Conservation (phyloP, 2,329 filamentous ascomycete species). For the Sclerotinia glacialis region DNA sequence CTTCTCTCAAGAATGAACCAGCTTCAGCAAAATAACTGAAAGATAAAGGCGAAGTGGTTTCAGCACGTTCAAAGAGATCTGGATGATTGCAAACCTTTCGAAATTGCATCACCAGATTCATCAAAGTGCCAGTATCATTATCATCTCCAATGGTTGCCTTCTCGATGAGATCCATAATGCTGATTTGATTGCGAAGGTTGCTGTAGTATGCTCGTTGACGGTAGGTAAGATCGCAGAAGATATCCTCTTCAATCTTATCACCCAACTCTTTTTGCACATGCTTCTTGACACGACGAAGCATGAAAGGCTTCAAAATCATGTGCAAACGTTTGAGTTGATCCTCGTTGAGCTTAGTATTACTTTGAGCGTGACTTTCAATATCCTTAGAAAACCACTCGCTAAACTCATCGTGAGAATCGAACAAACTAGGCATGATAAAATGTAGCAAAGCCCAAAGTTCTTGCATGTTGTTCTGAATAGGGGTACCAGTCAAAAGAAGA, state of each 20-base stretch:
- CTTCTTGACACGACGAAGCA: conserved; percentile 99
- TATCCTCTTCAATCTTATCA: conserved; percentile 95
- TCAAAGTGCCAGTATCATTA: conserved; percentile 89
- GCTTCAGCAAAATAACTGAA: conserved; percentile 90
- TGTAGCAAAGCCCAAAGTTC: conserved; percentile 96
- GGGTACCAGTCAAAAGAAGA: conserved; percentile 89
- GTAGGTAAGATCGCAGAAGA: conserved; percentile 96
- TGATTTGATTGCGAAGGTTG: conserved; percentile 93
- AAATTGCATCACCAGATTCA: conserved; percentile 99
- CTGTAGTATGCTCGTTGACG: conserved; percentile 91
- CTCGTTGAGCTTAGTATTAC: conserved; percentile 98
- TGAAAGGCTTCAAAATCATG: conserved; percentile 99
- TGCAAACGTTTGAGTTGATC: conserved; percentile 95
- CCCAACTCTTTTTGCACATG: conserved; percentile 98
- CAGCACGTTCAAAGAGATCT: conserved; percentile 91
- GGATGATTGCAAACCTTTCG: conserved; percentile 99
- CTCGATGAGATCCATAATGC: conserved; percentile 96
- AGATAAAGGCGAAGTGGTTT: conserved; percentile 82
- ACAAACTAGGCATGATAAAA: conserved; percentile 99
- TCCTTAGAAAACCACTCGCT: conserved; percentile 94
- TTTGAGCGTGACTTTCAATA: conserved; percentile 97
- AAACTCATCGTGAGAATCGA: conserved; percentile 90
- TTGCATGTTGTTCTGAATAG: conserved; percentile 99
- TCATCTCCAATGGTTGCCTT: conserved; percentile 94
- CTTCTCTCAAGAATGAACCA: conserved; percentile 89